Base-by-base conservation (phyloP, 106 monocot species). In the Agapanthus africanus region DNA sequence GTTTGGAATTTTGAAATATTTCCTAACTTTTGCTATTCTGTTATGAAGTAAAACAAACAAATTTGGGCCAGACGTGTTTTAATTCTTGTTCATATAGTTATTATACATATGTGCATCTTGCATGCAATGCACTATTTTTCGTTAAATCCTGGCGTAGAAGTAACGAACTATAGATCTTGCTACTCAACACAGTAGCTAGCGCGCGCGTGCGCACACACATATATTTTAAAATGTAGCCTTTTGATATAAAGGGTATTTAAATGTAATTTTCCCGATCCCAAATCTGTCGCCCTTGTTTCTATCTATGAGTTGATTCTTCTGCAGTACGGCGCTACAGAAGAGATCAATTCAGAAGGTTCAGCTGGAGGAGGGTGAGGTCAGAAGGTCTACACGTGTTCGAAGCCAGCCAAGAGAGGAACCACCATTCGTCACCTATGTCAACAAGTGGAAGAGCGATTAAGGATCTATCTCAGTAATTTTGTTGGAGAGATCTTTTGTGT, bases 401-500 rank as follows among this genome's bases (percentile, higher is more conserved):
- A 79, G 82, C 19, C 88, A 78, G 71, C 86, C 91, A 10, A 85
- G 74, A 61, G 82, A 78, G n/a, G 70, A 74, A 26, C 82, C 88
- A 42, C 44, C 86, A 59, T 91, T 87, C 64, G 80, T 86, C 41
- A 76, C 69, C 28, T 95, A 95, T 68, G 37, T 72, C 34, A 95
- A 95, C 79, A 92, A 77, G 74, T 91, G 91, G 97, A 91, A 81
- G 74, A 79, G 82, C 38, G 60, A 42, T 14, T 86, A 60, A 87
- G n/a, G n/a, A n/a, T n/a, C n/a, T n/a, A n/a, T n/a, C n/a, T n/a
- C n/a, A n/a, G n/a, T n/a, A n/a, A n/a, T n/a, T n/a, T n/a, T n/a
- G n/a, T n/a, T n/a, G n/a, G n/a, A n/a, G n/a, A n/a, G n/a, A n/a
- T n/a, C n/a, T n/a, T n/a, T n/a, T n/a, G n/a, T n/a, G n/a, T n/a